Conservation (phyloP, 2,329 filamentous ascomycete genomes). For the Pseudocercospora vitis region DNA sequence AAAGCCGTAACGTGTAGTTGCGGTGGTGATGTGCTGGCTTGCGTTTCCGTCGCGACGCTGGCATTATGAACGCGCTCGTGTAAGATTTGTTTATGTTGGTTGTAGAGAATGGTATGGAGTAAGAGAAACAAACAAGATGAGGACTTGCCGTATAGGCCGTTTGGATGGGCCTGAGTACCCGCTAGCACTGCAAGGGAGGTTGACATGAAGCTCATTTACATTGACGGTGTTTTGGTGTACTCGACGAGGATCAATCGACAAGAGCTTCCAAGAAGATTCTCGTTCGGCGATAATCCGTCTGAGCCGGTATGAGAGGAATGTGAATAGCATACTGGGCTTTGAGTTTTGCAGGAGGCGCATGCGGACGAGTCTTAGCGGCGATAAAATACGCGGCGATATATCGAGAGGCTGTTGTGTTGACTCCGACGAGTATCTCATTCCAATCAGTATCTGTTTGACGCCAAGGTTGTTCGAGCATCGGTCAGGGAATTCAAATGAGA, state of each 20-base stretch:
- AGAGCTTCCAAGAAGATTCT: no score
- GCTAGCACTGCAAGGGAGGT: slow-evolving; percentile 1
- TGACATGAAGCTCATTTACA: slow-evolving; percentile 5
- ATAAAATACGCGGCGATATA: no score
- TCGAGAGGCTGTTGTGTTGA: no score
- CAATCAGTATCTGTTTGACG: no score
- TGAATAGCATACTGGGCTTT: no score
- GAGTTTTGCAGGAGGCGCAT: no score
- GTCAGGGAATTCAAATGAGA: slow-evolving; percentile 10
- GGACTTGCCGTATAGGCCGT: slow-evolving; percentile 6
- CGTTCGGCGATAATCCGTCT: no score
- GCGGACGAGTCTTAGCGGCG: no score
- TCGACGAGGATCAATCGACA: neutral
- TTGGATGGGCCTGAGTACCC: neutral
- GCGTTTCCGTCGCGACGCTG: slow-evolving; percentile 32
- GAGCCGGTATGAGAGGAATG: neutral
- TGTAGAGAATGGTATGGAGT: slow-evolving; percentile 24
- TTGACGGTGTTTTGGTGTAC: neutral
- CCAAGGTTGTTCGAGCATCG: no score
- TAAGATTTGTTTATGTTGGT: slow-evolving; percentile 29
- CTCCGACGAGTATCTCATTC: no score
- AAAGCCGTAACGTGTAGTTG: slow-evolving; percentile 20
- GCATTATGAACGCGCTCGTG: slow-evolving; percentile 27
- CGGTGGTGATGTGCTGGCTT: slow-evolving; percentile 26
- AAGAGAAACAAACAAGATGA: slow-evolving; percentile 23